Evolutionary conservation across 2,329 filamentous ascomycete species (phyloP).

Genomic region (Colletotrichum sp.): DNA sequence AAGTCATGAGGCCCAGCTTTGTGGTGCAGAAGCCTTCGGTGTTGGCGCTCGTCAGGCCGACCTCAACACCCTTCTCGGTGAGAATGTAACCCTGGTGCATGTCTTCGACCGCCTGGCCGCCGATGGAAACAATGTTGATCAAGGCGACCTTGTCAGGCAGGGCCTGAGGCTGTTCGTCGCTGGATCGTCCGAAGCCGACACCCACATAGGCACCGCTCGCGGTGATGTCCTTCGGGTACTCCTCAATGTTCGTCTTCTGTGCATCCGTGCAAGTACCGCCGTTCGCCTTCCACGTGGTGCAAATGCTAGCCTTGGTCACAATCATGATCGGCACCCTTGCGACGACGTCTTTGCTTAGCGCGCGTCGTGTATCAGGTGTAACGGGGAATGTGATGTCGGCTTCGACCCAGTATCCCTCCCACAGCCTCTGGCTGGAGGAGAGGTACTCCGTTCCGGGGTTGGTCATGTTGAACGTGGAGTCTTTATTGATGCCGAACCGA

Average conservation of each 20-base stretch:
- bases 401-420: conserved; percentile 6
- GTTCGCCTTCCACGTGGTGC: not conserved
- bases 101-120: not conserved
- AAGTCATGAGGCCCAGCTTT: not conserved
- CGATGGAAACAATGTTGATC: not conserved
- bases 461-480: not conserved
- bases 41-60: not conserved
- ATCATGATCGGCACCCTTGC: not conserved
- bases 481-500: not conserved
- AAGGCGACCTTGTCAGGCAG: not conserved
- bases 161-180: not conserved
- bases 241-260: not conserved
- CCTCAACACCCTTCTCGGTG: not conserved
- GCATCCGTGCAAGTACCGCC: not conserved
- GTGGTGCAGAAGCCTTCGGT: not conserved
- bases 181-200: not conserved
- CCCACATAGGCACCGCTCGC: not conserved
- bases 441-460: not conserved
- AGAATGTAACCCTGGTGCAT: not conserved
- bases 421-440: not conserved
- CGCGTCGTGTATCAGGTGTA: not conserved
- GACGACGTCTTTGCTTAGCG: not conserved
- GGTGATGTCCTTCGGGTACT: not conserved
- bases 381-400: not conserved
- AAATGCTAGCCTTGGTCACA: not conserved